These are phyloP conservation scores for Pythium biforme DNA, from an alignment of 352 stramenopile genomes.

Conservation along the genomic window DNA sequence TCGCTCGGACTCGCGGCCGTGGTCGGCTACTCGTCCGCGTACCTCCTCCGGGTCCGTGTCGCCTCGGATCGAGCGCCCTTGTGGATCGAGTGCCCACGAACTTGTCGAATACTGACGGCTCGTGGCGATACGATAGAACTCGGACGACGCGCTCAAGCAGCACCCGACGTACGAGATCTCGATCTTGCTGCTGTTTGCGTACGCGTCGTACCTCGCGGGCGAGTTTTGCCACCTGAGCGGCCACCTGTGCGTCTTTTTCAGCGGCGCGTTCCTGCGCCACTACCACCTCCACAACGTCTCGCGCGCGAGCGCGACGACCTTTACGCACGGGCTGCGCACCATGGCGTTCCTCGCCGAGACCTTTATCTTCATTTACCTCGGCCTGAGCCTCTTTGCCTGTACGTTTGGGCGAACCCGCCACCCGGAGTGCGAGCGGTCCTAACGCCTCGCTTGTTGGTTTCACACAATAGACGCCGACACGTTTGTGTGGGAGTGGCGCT, in stretches of 20 bases:
- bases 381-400: constrained; percentile 40
- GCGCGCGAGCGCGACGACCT: constrained; percentile 28
- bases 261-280: constrained; percentile 45
- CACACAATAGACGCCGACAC: constrained; percentile 26
- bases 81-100: too few species aligned
- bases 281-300: constrained; percentile 46
- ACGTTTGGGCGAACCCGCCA: too few species aligned
- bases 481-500: constrained; percentile 42
- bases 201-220: constrained; percentile 69
- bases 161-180: constrained; percentile 62
- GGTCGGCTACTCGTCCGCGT: constrained; percentile 52
- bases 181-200: constrained; percentile 70
- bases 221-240: constrained; percentile 75
- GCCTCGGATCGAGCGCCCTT: not conserved
- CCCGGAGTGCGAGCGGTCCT: not conserved
- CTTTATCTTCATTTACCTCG: constrained; percentile 49
- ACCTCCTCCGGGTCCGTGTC: constrained; percentile 29
- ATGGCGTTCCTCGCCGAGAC: constrained; percentile 45
- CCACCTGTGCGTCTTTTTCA: constrained; percentile 92
- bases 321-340: constrained; percentile 38
- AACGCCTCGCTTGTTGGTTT: not conserved
- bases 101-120: too few species aligned
- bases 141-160: constrained; percentile 43
- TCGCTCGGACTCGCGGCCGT: constrained; percentile 41
- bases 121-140: constrained; percentile 13